A percentile compares a stretch with the other conserved stretches of the same genome.
These are phyloP conservation scores for Candida tetrigidarum DNA, from an alignment of 1,139 yeast genomes.

Conservation along the genomic window DNA sequence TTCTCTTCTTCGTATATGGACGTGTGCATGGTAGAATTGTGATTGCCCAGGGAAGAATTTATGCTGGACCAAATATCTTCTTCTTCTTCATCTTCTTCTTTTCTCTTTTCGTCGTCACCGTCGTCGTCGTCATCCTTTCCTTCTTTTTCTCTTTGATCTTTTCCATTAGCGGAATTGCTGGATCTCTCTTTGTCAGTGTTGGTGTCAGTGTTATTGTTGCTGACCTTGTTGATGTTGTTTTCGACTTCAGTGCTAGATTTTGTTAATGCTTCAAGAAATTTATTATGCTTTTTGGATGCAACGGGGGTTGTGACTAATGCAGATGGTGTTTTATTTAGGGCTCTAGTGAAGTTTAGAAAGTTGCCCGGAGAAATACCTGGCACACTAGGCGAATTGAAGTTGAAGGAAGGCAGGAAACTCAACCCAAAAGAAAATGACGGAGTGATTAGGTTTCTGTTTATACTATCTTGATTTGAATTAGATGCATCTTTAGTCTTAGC, in stretches of 20 bases:
- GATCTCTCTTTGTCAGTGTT: neutral
- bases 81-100: slow-evolving; percentile 14
- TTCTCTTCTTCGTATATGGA: slow-evolving; percentile 32
- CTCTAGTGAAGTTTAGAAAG: slow-evolving; percentile 29
- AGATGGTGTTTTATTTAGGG: slow-evolving; percentile 10
- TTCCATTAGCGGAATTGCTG: neutral
- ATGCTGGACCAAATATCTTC: slow-evolving; percentile 39
- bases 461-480: slow-evolving; percentile 9
- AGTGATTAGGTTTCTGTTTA: slow-evolving; percentile 22
- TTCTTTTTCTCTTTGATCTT: slow-evolving; percentile 4
- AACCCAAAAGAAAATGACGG: slow-evolving; percentile 47
- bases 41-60: slow-evolving; percentile 21
- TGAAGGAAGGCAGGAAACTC: slow-evolving; percentile 50
- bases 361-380: slow-evolving; percentile 41
- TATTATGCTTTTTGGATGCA: slow-evolving; percentile 8
- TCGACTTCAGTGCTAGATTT: slow-evolving; percentile 4
- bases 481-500: slow-evolving; percentile 15
- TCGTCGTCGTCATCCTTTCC: slow-evolving; percentile 22
- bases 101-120: slow-evolving; percentile 25
- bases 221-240: neutral
- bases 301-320: slow-evolving; percentile 2
- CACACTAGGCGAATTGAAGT: slow-evolving; percentile 40
- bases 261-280: slow-evolving; percentile 14
- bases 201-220: neutral
- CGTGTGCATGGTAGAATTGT: slow-evolving; percentile 30